Evolutionary conservation across 116 monocot species (phyloP), one percentile per base, ranked within the genome.

Genomic region (Cymodocea nodosa): DNA sequence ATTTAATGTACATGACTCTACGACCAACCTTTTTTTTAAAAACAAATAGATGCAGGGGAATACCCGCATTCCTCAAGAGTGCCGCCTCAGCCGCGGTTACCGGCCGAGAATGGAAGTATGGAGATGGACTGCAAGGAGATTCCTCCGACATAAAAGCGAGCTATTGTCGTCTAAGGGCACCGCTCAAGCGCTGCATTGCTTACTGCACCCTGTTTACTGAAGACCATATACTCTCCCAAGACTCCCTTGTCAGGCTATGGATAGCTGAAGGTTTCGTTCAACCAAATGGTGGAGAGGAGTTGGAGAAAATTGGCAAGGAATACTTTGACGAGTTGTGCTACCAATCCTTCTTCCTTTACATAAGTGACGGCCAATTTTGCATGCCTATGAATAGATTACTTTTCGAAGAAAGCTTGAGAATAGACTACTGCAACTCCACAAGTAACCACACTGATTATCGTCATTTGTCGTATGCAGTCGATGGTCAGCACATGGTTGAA

Each of bases 121-220:
- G 22, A 50, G 52, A 55, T 10, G 34, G 60, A 7, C 19, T 67
- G 0, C 17, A 34, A 44, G 44, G 44, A 44, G 44, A 44, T 44
- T 2, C 5, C 40, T 40, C 40, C 40, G 7, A 44, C 17, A 59
- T 66, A 37, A 73, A 62, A 60, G 71, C 69, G 18, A 48, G 24
- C 17, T 60, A 60, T 35, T 52, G 40, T 15, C 60, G 62, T 14
- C 39, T 84, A 55, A 67, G 75, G 11, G 17, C 56, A 23, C 51
- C 57, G 7, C 52, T 78, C 36, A 78, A 85, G 56, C 76, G 53
- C 5, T 82, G 79, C 58, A 68, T 82, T 58, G 68, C 77, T 5
- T 86, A 77, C 30, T 77, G 79, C 59, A 68, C 82, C 15, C 51
- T 86, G 55, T 73, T 82, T 64, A 79, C 86, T 2, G 44, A 63